These are phyloP conservation scores for Nothophaeocryptopus gaeumannii DNA, from an alignment of 2,329 filamentous ascomycete genomes.

Conservation along the genomic window DNA sequence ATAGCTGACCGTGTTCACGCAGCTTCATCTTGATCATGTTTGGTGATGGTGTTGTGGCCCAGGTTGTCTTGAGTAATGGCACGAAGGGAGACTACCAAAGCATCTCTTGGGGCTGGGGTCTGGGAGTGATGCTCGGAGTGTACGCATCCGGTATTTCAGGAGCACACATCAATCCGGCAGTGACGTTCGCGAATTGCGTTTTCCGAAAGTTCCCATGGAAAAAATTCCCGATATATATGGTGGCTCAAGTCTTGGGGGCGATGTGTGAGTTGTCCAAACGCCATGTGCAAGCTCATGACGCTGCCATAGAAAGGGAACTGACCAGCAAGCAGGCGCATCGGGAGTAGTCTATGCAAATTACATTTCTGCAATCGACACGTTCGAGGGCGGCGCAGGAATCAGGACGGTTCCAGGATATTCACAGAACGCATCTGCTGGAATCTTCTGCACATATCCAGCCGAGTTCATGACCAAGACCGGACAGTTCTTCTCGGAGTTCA, in stretches of 20 bases:
- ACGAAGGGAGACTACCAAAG: slow-evolving; percentile 53
- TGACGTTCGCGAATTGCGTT: slow-evolving; percentile 68
- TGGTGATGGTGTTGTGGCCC: slow-evolving; percentile 65
- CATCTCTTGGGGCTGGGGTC: slow-evolving; percentile 45
- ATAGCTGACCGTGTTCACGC: slow-evolving; percentile 52
- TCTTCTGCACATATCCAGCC: slow-evolving; percentile 72
- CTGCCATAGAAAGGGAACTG: not conserved
- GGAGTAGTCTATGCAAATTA: slow-evolving; percentile 47
- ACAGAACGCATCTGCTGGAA: slow-evolving; percentile 61
- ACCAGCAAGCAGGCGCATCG: slow-evolving; percentile 37
- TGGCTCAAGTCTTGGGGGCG: slow-evolving; percentile 58
- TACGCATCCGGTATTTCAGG: slow-evolving; percentile 36
- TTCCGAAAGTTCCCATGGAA: slow-evolving; percentile 57
- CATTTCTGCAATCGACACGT: slow-evolving; percentile 35
- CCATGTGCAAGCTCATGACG: too few relatives aligned
- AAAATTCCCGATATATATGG: slow-evolving; percentile 65
- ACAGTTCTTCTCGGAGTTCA: slow-evolving; percentile 70
- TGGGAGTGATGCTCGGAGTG: slow-evolving; percentile 66
- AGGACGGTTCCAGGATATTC: slow-evolving; percentile 57
- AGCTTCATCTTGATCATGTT: slow-evolving; percentile 68
- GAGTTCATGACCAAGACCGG: slow-evolving; percentile 63
- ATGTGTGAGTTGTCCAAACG: slow-evolving; percentile 50
- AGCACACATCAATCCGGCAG: slow-evolving; percentile 49
- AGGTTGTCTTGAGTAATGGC: slow-evolving; percentile 58
- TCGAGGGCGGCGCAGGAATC: slow-evolving; percentile 52